Base-by-base conservation (phyloP, 768 basidiomycete species). In the Hydnomerulius pinastri region DNA sequence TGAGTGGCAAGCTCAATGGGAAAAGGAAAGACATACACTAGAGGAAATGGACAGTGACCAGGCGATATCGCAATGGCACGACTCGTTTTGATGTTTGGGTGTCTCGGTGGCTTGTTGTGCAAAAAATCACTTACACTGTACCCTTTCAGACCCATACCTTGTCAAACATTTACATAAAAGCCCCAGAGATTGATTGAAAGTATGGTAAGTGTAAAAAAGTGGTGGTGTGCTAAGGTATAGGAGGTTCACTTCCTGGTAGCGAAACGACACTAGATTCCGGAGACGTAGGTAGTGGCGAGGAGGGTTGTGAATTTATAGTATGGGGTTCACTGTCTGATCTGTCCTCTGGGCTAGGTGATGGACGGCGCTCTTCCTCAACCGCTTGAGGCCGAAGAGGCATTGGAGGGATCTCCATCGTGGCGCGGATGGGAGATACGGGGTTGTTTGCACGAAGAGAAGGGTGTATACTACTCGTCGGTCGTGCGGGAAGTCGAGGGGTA, bases 391-490 rank as follows among this genome's bases (percentile, higher is more conserved):
- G 65, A 25, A 60, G 54, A 13, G 65, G 64, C 21, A 68, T 37
- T 2, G 67, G 55, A 64, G 65, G 54, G 50, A 67, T 48, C 40
- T 68, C 63, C 60, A 63, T 65, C 9, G 59, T 71, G 33, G 73
- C 75, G 56, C 70, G 71, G 17, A 63, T 75, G 4, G 86, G 82
- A 1, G 82, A 77, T 29, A 71, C 63, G 15, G 76, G 73, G 60
- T 76, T 77, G 8, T n/a, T n/a, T n/a, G 74, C 73, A 23, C 87
- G 80, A 20, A 81, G 71, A 11, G 88, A 90, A 11, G 89, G 90
- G 56, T 92, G 90, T 46, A 92, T 91, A 61, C 89, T 91, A 39
- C 75, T 79, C 12, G 79, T 71, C 3, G 90, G 90, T 23, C 86
- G 80, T 4, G 77, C 61, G 6, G 90, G 89, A 18, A 90, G 73